phyloP scores from a whole-genome alignment of 2,329 filamentous ascomycete genomes.

The Fusarium chuoi region DNA sequence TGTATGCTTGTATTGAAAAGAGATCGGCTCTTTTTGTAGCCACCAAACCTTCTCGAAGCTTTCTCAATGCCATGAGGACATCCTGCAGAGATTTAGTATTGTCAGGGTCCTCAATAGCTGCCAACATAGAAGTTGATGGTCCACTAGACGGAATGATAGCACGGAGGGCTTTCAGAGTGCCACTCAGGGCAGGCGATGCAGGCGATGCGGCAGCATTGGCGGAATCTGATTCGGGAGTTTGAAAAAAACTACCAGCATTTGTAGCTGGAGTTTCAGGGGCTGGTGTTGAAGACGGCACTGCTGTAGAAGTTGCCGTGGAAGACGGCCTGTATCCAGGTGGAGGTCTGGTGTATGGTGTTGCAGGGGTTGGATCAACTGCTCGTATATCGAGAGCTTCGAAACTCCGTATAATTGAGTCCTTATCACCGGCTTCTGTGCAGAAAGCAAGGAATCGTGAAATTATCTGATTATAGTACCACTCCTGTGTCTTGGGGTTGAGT shows the following conservation, averaged over 20 bases:
- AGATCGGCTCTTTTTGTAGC: conserved; percentile 78
- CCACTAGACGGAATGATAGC: conserved; percentile 22
- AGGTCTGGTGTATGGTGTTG: conserved; percentile 17
- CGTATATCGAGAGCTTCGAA: conserved; percentile 70
- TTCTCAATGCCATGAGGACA: conserved; percentile 86
- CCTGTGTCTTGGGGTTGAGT: conserved; percentile 80
- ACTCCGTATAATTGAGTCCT: conserved; percentile 77
- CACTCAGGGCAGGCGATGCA: conserved; percentile 13
- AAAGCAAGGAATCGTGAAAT: conserved; percentile 90
- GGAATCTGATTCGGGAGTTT: background rate
- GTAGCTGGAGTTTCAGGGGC: background rate
- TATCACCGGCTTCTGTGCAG: conserved; percentile 77
- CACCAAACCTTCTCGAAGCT: conserved; percentile 89
- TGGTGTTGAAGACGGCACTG: background rate
- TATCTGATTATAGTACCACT: conserved; percentile 87
- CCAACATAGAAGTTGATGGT: conserved; percentile 23
- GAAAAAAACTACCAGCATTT: background rate
- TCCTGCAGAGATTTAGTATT: conserved; percentile 74
- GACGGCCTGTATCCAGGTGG: conserved; percentile 8
- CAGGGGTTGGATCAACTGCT: conserved; percentile 18
- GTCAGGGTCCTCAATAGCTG: conserved; percentile 38
- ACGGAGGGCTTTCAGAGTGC: conserved; percentile 12
- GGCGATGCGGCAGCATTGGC: background rate
- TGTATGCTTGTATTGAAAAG: conserved; percentile 89
- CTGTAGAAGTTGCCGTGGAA: background rate